These are phyloP conservation scores for Cyamopsis tetragonoloba DNA, from an alignment of 306 rosid species.

Conservation along the genomic window DNA sequence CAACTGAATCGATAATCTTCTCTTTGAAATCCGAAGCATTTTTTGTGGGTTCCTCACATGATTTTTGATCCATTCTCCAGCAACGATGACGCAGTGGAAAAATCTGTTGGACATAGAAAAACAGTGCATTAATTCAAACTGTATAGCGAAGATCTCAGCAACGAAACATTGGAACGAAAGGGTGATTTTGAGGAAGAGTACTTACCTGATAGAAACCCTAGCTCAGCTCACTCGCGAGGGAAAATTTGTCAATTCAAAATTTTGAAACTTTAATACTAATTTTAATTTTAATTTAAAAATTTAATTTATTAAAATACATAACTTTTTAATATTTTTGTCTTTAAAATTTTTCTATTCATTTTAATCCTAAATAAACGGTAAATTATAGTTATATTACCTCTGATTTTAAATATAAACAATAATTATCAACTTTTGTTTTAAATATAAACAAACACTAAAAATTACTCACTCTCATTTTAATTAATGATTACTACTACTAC, in stretches of 20 bases:
- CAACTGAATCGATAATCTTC: slow-evolving; percentile 24
- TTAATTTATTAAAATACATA: too few relatives aligned
- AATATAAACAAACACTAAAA: too few relatives aligned
- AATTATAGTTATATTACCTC: too few relatives aligned
- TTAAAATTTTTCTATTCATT: too few relatives aligned
- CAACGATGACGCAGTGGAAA: not conserved
- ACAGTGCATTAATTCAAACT: not conserved
- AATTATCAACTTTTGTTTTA: too few relatives aligned
- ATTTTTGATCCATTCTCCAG: slow-evolving; percentile 36
- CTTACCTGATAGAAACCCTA: slow-evolving; percentile 18
- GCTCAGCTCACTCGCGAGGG: slow-evolving; percentile 26
- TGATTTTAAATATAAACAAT: too few relatives aligned
- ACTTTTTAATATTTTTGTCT: too few relatives aligned
- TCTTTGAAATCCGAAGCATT: slow-evolving; percentile 7
- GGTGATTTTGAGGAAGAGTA: not conserved
- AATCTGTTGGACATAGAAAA: not conserved
- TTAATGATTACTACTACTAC: too few relatives aligned
- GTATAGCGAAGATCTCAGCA: not conserved
- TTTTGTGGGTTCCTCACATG: slow-evolving; percentile 8
- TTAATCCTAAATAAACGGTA: too few relatives aligned
- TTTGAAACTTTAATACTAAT: too few relatives aligned
- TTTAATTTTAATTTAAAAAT: too few relatives aligned
- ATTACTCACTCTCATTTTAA: too few relatives aligned
- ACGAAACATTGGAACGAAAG: not conserved
- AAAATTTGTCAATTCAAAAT: not conserved